Evolutionary conservation across 257 asterid species (phyloP).

Genomic region (Rhazya stricta): DNA sequence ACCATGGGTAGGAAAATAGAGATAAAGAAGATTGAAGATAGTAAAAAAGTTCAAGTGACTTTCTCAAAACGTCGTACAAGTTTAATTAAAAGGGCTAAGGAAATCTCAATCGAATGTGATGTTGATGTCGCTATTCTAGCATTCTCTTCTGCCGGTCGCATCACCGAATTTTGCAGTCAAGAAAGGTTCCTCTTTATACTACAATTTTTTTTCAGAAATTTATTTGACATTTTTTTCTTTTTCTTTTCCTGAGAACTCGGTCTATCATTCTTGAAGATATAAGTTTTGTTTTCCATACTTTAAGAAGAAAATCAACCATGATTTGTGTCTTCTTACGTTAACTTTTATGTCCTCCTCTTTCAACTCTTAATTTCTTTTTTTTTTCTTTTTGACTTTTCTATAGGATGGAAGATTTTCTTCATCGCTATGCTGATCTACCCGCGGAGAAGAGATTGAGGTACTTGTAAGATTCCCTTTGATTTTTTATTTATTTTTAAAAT

Average conservation of each 20-base stretch:
- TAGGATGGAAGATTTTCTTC: no score
- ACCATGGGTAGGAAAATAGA: no score
- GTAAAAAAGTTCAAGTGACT: no score
- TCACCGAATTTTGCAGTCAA: slow-evolving; percentile 41
- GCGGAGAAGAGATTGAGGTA: slow-evolving; percentile 43
- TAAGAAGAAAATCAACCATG: no score
- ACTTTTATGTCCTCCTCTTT: neutral
- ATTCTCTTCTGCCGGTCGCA: slow-evolving; percentile 51
- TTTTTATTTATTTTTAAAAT: neutral
- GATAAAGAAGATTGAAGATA: no score
- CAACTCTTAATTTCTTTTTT: neutral
- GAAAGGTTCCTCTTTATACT: slow-evolving; percentile 19
- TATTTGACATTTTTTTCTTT: neutral
- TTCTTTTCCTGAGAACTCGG: neutral
- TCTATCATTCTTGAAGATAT: no score
- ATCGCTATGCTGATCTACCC: slow-evolving; percentile 37
- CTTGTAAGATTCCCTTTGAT: no score
- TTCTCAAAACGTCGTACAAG: no score
- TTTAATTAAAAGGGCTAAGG: no score
- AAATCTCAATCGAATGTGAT: no score
- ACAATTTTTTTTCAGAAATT: neutral
- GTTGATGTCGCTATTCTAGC: slow-evolving; percentile 48
- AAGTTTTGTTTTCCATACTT: no score
- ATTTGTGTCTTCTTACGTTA: no score
- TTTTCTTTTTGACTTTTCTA: neutral